phyloP scores from a whole-genome alignment of 2,329 filamentous ascomycete genomes.

The Arthrobotrys entomopaga region DNA sequence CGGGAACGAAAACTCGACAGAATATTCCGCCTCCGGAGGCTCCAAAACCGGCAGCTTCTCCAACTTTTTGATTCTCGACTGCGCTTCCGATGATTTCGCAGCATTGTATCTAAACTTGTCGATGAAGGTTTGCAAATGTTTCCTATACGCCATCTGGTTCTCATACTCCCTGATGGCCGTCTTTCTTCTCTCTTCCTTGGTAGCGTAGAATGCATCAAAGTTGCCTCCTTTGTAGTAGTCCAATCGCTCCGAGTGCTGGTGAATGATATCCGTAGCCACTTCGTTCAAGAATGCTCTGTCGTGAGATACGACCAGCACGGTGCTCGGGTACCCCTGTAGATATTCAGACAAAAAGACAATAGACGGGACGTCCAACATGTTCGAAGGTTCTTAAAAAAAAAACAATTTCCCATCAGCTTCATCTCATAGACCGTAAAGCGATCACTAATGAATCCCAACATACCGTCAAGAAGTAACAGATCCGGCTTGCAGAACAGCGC shows the following conservation, averaged over 20 bases:
- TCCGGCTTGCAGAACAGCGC: slow-evolving; percentile 98
- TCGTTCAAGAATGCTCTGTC: slow-evolving; percentile 99
- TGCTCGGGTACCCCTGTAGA: slow-evolving; percentile 91
- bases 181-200: slow-evolving; percentile 96
- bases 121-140: slow-evolving; percentile 96
- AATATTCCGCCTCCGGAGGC: slow-evolving; percentile 91
- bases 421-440: background rate
- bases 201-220: slow-evolving; percentile 97
- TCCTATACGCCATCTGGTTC: slow-evolving; percentile 93
- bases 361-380: slow-evolving; percentile 99
- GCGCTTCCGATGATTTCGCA: slow-evolving; percentile 96
- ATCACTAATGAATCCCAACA: slow-evolving; percentile 25
- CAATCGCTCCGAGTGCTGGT: slow-evolving; percentile 94
- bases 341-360: slow-evolving; percentile 98
- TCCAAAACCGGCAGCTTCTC: slow-evolving; percentile 96
- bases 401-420: slow-evolving; percentile 53
- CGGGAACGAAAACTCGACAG: slow-evolving; percentile 95
- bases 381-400: slow-evolving; percentile 90
- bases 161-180: slow-evolving; percentile 97
- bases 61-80: slow-evolving; percentile 98
- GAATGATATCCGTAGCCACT: slow-evolving; percentile 98
- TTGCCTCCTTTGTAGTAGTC: slow-evolving; percentile 99
- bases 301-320: slow-evolving; percentile 95
- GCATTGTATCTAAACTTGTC: slow-evolving; percentile 99
- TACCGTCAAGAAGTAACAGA: slow-evolving; percentile 84